A percentile compares a stretch with the other conserved stretches of the same genome.
These are phyloP conservation scores for Scalesia atractyloides DNA, from an alignment of 129 eudicot genomes.

Conservation along the genomic window DNA sequence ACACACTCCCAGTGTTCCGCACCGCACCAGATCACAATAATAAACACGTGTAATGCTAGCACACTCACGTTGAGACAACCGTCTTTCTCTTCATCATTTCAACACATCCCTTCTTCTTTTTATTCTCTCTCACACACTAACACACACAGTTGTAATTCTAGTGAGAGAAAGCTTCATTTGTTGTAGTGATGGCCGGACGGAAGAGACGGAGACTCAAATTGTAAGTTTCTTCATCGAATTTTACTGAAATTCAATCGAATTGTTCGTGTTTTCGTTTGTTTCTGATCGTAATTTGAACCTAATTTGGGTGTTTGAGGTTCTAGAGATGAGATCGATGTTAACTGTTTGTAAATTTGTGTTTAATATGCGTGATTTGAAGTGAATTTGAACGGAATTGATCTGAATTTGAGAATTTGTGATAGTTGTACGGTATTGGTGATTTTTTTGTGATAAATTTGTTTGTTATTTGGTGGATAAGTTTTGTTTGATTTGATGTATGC, in stretches of 20 bases:
- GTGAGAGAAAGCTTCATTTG: constrained; percentile 21
- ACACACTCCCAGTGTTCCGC: constrained; percentile 24
- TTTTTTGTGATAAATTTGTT: constrained; percentile 2
- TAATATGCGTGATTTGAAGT: neutral
- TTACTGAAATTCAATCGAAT: neutral
- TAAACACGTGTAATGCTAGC: constrained; percentile 36
- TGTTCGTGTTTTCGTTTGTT: neutral
- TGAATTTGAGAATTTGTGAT: neutral
- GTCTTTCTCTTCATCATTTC: constrained; percentile 37
- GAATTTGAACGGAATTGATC: constrained; percentile 16
- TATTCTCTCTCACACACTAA: constrained; percentile 20
- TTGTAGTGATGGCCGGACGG: constrained; percentile 51
- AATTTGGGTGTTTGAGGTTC: constrained; percentile 16
- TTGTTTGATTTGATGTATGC: neutral
- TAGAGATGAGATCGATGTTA: constrained; percentile 17
- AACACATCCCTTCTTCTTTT: neutral
- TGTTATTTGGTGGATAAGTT: neutral
- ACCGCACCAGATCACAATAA: constrained; percentile 23
- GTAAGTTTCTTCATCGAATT: constrained; percentile 37
- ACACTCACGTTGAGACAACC: constrained; percentile 38
- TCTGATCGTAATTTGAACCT: constrained; percentile 3
- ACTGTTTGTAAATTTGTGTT: constrained; percentile 20
- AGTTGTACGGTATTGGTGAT: neutral
- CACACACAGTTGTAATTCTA: constrained; percentile 1
- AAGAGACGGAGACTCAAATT: constrained; percentile 44